Conservation (phyloP, 129 eudicot genomes). For the Dittrichia graveolens region DNA sequence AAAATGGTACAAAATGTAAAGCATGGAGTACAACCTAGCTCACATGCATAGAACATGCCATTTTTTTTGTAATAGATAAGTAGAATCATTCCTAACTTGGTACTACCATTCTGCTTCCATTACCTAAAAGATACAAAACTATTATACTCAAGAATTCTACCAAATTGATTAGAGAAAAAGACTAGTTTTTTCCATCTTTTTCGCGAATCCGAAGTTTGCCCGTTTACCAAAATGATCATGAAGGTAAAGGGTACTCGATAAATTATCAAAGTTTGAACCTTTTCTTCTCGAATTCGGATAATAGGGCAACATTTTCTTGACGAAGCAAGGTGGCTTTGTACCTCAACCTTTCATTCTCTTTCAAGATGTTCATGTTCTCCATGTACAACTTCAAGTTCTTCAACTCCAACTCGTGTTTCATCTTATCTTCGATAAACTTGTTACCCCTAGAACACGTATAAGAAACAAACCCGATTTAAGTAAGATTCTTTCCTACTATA, state of each 20-base stretch:
- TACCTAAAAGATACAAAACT: slow-evolving; percentile 10
- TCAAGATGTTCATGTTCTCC: slow-evolving; percentile 56
- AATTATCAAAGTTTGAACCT: slow-evolving; percentile 26
- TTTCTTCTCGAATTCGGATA: slow-evolving; percentile 54
- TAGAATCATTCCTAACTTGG: slow-evolving; percentile 16
- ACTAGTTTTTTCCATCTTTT: slow-evolving; percentile 13
- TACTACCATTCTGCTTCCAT: slow-evolving; percentile 4
- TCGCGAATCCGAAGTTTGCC: slow-evolving; percentile 15
- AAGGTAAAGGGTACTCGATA: slow-evolving; percentile 37
- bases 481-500: neutral
- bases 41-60: slow-evolving; percentile 28
- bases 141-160: slow-evolving; percentile 18
- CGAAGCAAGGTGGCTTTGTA: slow-evolving; percentile 52
- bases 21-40: slow-evolving; percentile 10
- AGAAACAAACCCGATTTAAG: neutral
- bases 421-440: slow-evolving; percentile 32
- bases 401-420: slow-evolving; percentile 43
- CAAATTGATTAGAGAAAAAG: slow-evolving; percentile 23
- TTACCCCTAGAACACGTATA: slow-evolving; percentile 33
- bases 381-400: slow-evolving; percentile 55
- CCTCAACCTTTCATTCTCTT: slow-evolving; percentile 65
- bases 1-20: slow-evolving; percentile 16
- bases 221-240: slow-evolving; percentile 20
- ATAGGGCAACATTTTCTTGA: slow-evolving; percentile 58
- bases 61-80: slow-evolving; percentile 4